Base-by-base conservation (phyloP, 495 filamentous ascomycete genomes). In the Penicillium macrosclerotiorum region DNA sequence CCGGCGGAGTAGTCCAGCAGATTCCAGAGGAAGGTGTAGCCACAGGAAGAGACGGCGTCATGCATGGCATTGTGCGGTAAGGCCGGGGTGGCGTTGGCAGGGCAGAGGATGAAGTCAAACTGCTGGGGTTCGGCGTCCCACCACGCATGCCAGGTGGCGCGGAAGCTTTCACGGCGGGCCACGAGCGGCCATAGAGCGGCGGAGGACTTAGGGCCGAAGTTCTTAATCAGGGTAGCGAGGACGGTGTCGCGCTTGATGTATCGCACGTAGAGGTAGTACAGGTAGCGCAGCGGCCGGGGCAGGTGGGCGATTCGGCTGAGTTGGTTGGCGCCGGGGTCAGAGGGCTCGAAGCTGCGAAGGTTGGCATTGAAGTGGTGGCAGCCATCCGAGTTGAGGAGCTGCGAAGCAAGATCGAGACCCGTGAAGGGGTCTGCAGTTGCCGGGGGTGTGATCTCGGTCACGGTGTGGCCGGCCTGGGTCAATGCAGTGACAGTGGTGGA, bases 1-100 rank as follows among this genome's bases (percentile, higher is more conserved):
- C 93, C 92, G 13, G 80, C 78, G 0, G 87, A 80, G 64, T 96
- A 96, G 63, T 98, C 93, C 9, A 96, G 75, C 74, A 96, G 45
- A 57, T 96, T 98, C 75, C 92, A 98, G 42, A 98, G 69, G 61
- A 98, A 96, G 0, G 92, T 96, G 63, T 98, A 97, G 3, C 90
- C 91, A 56, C 93, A 98, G 30, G 83, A 88, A 42, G 83, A 85
- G 30, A 96, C 88, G 0, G 88, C 89, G 47, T 89, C 79, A 50
- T 80, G 80, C 89, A 95, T 96, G 4, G 82, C 92, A 32, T 84
- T 80, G 61, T 92, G 89, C 1, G 90, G 91, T 12, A 96, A 79
- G 8, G 92, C 93, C 0, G 93, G 92, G 12, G 89, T 90, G 0
- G 92, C 89, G 64, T 96, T 95, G 3, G 83, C 87, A n/a, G 87